Conservation (phyloP, 1,284 basidiomycete genomes). For the Mixia osmundae region DNA sequence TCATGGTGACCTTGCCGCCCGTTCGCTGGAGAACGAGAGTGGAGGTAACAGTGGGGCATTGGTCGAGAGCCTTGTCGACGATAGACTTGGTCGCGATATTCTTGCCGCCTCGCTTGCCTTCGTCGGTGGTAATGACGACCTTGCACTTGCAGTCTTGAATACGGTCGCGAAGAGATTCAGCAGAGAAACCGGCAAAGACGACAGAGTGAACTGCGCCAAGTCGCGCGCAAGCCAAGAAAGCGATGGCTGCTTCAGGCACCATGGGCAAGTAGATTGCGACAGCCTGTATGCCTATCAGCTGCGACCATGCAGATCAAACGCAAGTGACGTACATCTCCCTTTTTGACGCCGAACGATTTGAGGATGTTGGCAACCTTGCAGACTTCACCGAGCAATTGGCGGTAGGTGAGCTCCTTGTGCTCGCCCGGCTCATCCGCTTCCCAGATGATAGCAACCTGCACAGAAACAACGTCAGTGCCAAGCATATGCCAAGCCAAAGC, state of each 20-base stretch:
- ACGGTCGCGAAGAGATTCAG: conserved; percentile 88
- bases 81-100: conserved; percentile 87
- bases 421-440: conserved; percentile 86
- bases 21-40: conserved; percentile 77
- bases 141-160: conserved; percentile 70
- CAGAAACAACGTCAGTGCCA: not conserved
- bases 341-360: conserved; percentile 70
- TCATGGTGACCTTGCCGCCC: conserved; percentile 60
- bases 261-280: conserved; percentile 50
- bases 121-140: conserved; percentile 86
- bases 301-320: not conserved
- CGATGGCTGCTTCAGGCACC: conserved; percentile 50
- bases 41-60: conserved; percentile 63
- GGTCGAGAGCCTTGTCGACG: conserved; percentile 73
- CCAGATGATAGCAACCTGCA: conserved; percentile 76
- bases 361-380: conserved; percentile 79
- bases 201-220: conserved; percentile 97
- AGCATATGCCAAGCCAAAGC: not conserved
- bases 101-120: conserved; percentile 84
- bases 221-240: conserved; percentile 90
- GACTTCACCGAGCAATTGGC: conserved; percentile 71
- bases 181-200: conserved; percentile 90
- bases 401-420: conserved; percentile 52
- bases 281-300: conserved; percentile 19
- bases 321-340: conserved; percentile 43